These are phyloP conservation scores for Paulownia fortunei DNA, from an alignment of 257 asterid genomes.

Conservation along the genomic window DNA sequence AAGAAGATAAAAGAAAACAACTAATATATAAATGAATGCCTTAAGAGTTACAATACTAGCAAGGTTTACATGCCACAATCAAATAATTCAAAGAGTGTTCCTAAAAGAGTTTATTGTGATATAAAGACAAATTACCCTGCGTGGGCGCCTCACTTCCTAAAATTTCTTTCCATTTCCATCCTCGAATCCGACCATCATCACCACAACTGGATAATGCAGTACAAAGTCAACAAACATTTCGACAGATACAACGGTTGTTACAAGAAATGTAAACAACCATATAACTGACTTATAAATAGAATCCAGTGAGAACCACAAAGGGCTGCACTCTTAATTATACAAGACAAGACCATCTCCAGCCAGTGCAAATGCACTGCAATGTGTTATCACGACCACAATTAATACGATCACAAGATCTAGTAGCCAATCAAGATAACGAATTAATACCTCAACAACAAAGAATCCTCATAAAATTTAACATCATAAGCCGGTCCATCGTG, in stretches of 20 bases:
- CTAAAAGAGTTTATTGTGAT: not conserved
- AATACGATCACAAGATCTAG: not conserved
- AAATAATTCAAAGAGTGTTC: not conserved
- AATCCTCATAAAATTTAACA: slow-evolving; percentile 84
- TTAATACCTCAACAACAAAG: slow-evolving; percentile 72
- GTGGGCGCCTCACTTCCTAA: slow-evolving; percentile 42
- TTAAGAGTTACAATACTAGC: not conserved
- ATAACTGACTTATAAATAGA: not conserved
- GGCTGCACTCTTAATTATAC: not conserved
- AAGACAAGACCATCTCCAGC: slow-evolving; percentile 17
- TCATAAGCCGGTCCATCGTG: slow-evolving; percentile 98
- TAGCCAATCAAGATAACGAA: not conserved
- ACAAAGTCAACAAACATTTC: slow-evolving; percentile 26
- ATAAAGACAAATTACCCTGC: slow-evolving; percentile 55
- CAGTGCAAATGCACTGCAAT: not conserved
- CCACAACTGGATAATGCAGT: slow-evolving; percentile 75
- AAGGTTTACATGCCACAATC: slow-evolving; percentile 3
- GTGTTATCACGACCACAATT: not conserved
- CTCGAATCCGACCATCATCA: slow-evolving; percentile 91
- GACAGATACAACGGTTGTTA: not conserved
- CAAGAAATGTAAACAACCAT: not conserved
- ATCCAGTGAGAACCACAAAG: not conserved
- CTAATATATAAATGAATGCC: not conserved
- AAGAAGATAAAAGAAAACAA: not conserved
- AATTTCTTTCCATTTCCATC: slow-evolving; percentile 87